Evolutionary conservation across 2,329 filamentous ascomycete genomes (phyloP).

Genomic region (Drechslerella stenobrocha): DNA sequence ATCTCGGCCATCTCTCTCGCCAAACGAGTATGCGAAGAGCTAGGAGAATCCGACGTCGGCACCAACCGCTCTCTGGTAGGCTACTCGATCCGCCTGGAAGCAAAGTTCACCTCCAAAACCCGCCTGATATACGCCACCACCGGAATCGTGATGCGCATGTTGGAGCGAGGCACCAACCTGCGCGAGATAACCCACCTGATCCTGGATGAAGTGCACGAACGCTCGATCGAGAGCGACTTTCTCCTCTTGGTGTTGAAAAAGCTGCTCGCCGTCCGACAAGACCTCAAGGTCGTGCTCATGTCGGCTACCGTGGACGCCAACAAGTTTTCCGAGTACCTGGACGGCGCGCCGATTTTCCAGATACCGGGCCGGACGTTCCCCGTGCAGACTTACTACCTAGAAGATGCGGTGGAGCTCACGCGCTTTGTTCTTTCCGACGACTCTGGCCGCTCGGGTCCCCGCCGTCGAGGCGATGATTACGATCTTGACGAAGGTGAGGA

Average conservation of each 20-base stretch:
- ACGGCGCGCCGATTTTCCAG: conserved; percentile 80
- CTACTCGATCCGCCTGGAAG: conserved; percentile 90
- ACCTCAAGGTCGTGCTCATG: conserved; percentile 93
- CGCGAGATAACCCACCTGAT: conserved; percentile 89
- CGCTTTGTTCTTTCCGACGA: conserved; percentile 66
- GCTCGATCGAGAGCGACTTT: conserved; percentile 95
- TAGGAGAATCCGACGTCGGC: conserved; percentile 86
- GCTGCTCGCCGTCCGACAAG: conserved; percentile 72
- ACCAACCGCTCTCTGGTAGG: conserved; percentile 82
- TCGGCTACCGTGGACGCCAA: conserved; percentile 94
- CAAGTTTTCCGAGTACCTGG: conserved; percentile 84
- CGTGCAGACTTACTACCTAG: conserved; percentile 81
- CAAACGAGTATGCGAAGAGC: conserved; percentile 87
- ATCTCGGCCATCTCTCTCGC: conserved; percentile 96
- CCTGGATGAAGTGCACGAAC: conserved; percentile 96
- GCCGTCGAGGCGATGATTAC: conserved; percentile 58
- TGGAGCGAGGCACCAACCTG: conserved; percentile 84
- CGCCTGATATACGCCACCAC: conserved; percentile 85
- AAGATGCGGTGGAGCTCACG: conserved; percentile 88
- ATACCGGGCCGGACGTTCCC: conserved; percentile 94
- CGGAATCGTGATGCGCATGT: conserved; percentile 96
- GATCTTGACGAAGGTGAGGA: conserved; percentile 58
- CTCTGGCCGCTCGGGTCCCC: conserved; percentile 53
- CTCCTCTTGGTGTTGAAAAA: conserved; percentile 87
- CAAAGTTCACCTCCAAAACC: conserved; percentile 79